Evolutionary conservation across 371 early-diverging fungal genomes (phyloP).

Genomic region (Mucor circinelloides): DNA sequence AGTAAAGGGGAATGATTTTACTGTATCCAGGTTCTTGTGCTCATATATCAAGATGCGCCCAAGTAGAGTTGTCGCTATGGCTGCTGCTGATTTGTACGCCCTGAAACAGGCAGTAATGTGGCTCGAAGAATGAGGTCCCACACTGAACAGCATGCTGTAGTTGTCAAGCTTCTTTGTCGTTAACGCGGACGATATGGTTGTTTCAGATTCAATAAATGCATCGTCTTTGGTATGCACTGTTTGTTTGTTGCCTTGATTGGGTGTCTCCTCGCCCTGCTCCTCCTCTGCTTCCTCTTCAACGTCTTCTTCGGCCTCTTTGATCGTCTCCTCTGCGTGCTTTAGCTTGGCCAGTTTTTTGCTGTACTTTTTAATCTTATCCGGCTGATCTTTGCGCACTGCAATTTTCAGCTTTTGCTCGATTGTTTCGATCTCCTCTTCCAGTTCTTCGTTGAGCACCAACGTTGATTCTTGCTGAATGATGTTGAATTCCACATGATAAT

Average conservation of each 20-base stretch:
- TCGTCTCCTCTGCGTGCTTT: constrained; percentile 5
- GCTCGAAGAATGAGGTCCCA: constrained; percentile 8
- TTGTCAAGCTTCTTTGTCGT: constrained; percentile 1
- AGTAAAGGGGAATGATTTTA: constrained; percentile 13
- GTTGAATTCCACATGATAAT: constrained; percentile 53
- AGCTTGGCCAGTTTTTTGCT: constrained; percentile 68
- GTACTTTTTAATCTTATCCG: constrained; percentile 88
- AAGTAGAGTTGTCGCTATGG: neutral
- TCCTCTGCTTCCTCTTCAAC: neutral
- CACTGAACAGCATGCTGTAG: constrained; percentile 2
- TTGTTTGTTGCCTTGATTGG: constrained; percentile 9
- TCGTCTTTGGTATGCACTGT: constrained; percentile 4
- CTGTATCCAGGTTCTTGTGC: constrained; percentile 14
- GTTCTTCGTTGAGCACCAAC: constrained; percentile 70
- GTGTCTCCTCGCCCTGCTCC: neutral
- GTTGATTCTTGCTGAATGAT: neutral
- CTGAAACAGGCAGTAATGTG: constrained; percentile 10
- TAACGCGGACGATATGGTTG: neutral
- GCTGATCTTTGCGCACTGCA: constrained; percentile 83
- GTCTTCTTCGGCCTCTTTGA: neutral
- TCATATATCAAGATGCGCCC: constrained; percentile 17
- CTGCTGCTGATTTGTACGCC: neutral
- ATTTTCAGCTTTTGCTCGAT: constrained; percentile 97
- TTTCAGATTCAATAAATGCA: neutral
- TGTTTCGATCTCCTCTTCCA: constrained; percentile 92